These are phyloP conservation scores for Exobasidium rhododendri DNA, from an alignment of 1,284 basidiomycete genomes.

Conservation along the genomic window DNA sequence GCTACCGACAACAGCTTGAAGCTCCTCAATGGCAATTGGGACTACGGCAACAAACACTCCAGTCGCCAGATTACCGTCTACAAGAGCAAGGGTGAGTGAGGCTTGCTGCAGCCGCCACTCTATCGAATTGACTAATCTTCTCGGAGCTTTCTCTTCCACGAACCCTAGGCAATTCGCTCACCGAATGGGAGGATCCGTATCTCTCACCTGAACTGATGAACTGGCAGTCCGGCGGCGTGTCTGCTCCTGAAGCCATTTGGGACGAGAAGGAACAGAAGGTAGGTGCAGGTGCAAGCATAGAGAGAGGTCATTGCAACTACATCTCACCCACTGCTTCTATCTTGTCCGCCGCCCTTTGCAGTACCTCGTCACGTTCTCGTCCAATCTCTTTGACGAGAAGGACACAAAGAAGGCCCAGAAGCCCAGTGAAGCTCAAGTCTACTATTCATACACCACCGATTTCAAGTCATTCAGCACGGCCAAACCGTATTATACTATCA, in stretches of 20 bases:
- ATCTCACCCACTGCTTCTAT: not conserved
- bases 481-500: not conserved
- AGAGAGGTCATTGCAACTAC: not conserved
- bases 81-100: not conserved
- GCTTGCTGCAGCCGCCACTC: not conserved
- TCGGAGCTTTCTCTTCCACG: not conserved
- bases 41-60: not conserved
- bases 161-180: not conserved
- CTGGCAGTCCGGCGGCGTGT: not conserved
- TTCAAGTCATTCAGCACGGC: slow-evolving; percentile 6
- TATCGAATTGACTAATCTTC: not conserved
- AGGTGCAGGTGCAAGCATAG: not conserved
- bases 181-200: not conserved
- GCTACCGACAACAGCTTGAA: slow-evolving; percentile 9
- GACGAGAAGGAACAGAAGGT: not conserved
- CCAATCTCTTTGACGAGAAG: not conserved
- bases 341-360: not conserved
- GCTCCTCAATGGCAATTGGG: not conserved
- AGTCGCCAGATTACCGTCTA: slow-evolving; percentile 1
- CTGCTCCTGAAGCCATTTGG: slow-evolving; percentile 13
- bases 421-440: not conserved
- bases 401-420: not conserved
- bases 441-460: slow-evolving; percentile 1
- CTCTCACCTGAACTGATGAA: not conserved
- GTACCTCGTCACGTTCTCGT: not conserved